Percentiles rank a stretch among this genome's conserved stretches.
Evolutionary conservation across 2,329 filamentous ascomycete genomes (phyloP).

Genomic region (Orbilia quercus): DNA sequence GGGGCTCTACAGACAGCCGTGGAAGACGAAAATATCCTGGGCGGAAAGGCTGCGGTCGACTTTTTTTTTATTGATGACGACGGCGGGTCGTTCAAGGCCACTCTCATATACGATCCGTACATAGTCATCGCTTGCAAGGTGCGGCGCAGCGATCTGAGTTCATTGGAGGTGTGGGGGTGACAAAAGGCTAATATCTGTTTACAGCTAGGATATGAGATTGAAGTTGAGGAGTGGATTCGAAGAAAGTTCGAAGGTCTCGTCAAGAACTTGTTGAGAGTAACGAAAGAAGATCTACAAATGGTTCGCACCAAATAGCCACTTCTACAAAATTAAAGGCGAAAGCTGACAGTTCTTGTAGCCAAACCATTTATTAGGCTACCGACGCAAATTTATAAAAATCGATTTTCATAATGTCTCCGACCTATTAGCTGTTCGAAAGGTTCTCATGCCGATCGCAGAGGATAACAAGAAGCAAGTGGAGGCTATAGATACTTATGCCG

Average conservation of each 20-base stretch:
- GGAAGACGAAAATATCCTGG: slow-evolving; percentile 82
- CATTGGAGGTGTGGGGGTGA: not conserved
- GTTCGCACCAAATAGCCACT: slow-evolving; percentile 57
- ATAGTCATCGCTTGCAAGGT: slow-evolving; percentile 91
- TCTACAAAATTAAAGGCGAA: slow-evolving; percentile 1
- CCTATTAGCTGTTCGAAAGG: slow-evolving; percentile 82
- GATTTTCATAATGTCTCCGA: slow-evolving; percentile 88
- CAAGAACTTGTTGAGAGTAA: slow-evolving; percentile 78
- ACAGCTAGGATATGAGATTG: slow-evolving; percentile 71
- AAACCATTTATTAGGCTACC: slow-evolving; percentile 92
- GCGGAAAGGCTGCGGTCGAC: slow-evolving; percentile 89
- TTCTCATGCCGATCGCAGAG: slow-evolving; percentile 89
- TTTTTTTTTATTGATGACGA: slow-evolving; percentile 97
- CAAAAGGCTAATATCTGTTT: slow-evolving; percentile 27
- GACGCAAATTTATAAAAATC: slow-evolving; percentile 86
- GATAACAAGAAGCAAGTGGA: slow-evolving; percentile 96
- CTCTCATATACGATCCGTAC: slow-evolving; percentile 95
- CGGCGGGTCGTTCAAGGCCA: slow-evolving; percentile 91
- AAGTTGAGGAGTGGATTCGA: slow-evolving; percentile 94
- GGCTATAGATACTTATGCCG: slow-evolving; percentile 97
- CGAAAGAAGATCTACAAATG: slow-evolving; percentile 94
- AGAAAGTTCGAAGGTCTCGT: slow-evolving; percentile 83
- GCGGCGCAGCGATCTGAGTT: slow-evolving; percentile 72
- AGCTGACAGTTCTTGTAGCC: slow-evolving; percentile 65
- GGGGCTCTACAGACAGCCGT: slow-evolving; percentile 71